A percentile compares a stretch with the other conserved stretches of the same genome.
Conservation (phyloP, 768 basidiomycete species). For the Filobasidium floriforme region DNA sequence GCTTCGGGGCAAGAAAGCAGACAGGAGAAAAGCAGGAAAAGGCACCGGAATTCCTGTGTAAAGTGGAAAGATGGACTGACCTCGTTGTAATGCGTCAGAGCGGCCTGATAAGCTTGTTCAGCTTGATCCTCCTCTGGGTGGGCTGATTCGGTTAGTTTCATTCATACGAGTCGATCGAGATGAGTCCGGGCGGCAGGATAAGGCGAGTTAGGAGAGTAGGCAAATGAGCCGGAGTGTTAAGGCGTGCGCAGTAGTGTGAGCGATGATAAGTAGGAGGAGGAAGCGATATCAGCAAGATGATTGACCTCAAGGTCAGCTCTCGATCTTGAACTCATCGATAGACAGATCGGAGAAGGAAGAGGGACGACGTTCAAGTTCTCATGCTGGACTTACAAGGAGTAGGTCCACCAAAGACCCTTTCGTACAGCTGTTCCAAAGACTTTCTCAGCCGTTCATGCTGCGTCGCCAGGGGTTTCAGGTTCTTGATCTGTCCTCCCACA, state of each 20-base stretch:
- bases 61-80: background rate
- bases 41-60: background rate
- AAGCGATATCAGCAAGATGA: too few relatives aligned
- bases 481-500: conserved; percentile 6
- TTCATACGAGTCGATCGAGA: too few relatives aligned
- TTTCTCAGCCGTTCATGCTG: conserved; percentile 18
- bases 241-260: background rate
- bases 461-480: conserved; percentile 14
- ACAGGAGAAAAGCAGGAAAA: background rate
- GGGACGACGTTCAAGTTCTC: background rate
- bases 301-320: too few relatives aligned
- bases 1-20: background rate
- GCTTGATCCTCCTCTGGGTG: conserved; percentile 22
- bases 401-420: conserved; percentile 16
- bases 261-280: background rate
- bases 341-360: background rate
- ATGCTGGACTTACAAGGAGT: conserved; percentile 7
- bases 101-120: conserved; percentile 15
- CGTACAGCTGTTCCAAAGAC: conserved; percentile 13
- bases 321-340: background rate
- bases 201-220: too few relatives aligned
- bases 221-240: background rate
- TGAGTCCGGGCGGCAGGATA: too few relatives aligned
- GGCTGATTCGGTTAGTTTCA: background rate
- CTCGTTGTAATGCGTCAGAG: conserved; percentile 15